These are phyloP conservation scores for Colletotrichum chrysophilum DNA, from an alignment of 2,329 filamentous ascomycete genomes.

Conservation along the genomic window DNA sequence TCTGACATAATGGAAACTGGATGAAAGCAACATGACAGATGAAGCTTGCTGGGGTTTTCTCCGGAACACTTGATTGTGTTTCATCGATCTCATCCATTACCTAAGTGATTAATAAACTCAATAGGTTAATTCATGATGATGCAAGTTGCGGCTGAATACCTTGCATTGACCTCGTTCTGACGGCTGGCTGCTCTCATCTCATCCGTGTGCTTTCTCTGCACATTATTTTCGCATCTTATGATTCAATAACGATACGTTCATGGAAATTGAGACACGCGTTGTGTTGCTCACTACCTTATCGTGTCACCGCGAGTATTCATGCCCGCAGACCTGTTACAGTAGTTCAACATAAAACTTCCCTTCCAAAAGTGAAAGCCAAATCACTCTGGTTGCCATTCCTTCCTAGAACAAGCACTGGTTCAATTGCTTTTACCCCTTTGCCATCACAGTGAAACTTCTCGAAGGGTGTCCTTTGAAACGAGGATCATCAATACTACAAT, in stretches of 20 bases:
- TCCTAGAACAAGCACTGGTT: neutral
- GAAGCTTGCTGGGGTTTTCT: neutral
- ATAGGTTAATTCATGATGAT: neutral
- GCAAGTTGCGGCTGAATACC: neutral
- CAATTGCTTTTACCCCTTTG: neutral
- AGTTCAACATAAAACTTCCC: neutral
- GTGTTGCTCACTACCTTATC: neutral
- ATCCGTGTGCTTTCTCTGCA: neutral
- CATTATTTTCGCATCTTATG: neutral
- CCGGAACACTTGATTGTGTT: neutral
- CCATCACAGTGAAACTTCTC: neutral
- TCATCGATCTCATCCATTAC: neutral
- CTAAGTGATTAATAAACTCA: neutral
- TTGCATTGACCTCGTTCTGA: neutral
- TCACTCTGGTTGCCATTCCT: neutral
- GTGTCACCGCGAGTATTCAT: accelerated
- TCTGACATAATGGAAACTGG: neutral
- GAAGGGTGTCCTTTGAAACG: neutral
- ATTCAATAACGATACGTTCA: accelerated
- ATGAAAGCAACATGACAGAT: neutral
- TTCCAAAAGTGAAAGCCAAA: accelerated
- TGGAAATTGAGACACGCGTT: neutral
- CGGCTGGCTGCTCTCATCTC: neutral
- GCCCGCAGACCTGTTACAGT: neutral
- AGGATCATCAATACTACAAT: neutral